Conservation (phyloP, 176 grass and related monocot genomes). For the Ananas comosus region DNA sequence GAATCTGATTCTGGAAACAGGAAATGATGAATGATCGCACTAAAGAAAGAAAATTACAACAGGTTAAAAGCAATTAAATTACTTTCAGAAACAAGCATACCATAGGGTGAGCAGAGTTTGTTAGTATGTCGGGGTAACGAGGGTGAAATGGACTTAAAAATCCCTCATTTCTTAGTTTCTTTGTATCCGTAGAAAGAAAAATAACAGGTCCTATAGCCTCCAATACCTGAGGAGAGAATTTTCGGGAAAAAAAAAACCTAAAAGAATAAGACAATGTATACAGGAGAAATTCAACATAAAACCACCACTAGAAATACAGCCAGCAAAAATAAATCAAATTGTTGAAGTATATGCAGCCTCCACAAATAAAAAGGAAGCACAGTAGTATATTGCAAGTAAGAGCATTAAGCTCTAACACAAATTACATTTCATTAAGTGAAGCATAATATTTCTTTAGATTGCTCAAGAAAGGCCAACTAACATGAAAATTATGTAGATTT, state of each 20-base stretch:
- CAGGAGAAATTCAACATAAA: not conserved
- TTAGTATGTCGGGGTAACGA: slow-evolving; percentile 97
- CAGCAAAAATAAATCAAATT: too few species aligned
- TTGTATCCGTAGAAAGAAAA: slow-evolving; percentile 98
- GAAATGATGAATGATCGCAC: not conserved
- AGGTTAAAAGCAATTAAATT: slow-evolving; percentile 1
- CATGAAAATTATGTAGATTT: too few species aligned
- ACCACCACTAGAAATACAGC: not conserved
- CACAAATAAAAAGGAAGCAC: too few species aligned
- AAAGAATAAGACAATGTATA: slow-evolving; percentile 2
- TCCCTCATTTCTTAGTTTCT: slow-evolving; percentile 95
- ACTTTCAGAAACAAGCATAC: slow-evolving; percentile 37
- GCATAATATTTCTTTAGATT: too few species aligned
- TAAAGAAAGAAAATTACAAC: slow-evolving; percentile 11
- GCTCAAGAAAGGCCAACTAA: too few species aligned
- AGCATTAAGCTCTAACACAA: too few species aligned
- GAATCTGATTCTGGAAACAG: not conserved
- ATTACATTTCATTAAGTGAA: too few species aligned
- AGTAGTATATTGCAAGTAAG: too few species aligned
- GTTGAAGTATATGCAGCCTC: too few species aligned
- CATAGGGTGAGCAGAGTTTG: slow-evolving; percentile 96
- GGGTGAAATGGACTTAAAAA: slow-evolving; percentile 98
- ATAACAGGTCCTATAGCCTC: slow-evolving; percentile 95
- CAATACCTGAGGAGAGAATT: slow-evolving; percentile 58
- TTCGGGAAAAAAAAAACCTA: slow-evolving; percentile 13